Conservation (phyloP, 2,329 filamentous ascomycete genomes). For the Byssochlamys sp. region DNA sequence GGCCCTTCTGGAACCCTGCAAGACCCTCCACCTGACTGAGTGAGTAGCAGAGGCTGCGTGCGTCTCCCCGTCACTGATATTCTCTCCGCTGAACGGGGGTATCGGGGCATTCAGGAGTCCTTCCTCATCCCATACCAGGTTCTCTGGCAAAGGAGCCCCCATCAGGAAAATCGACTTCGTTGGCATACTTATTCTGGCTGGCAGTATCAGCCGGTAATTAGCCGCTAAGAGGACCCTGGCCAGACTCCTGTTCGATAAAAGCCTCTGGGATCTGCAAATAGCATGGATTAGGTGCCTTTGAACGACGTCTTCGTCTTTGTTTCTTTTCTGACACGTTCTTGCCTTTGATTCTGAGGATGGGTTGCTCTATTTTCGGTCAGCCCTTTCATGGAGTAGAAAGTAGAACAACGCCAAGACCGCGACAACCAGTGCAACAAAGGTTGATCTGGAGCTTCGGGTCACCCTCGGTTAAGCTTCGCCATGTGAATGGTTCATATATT, state of each 20-base stretch:
- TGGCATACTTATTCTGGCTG: conserved; percentile 16
- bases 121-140: conserved; percentile 47
- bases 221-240: neutral
- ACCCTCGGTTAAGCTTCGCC: neutral
- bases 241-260: neutral
- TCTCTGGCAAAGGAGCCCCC: conserved; percentile 50
- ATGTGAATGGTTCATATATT: neutral
- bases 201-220: neutral
- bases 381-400: neutral
- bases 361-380: neutral
- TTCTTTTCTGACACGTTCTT: neutral
- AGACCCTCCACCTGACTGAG: conserved; percentile 20
- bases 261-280: neutral
- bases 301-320: neutral
- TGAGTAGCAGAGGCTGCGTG: conserved; percentile 6
- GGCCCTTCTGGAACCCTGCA: conserved; percentile 11
- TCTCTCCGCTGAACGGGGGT: conserved; percentile 17
- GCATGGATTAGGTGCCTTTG: neutral
- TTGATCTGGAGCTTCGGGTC: conserved; percentile 1
- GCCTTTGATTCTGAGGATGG: neutral
- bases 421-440: neutral
- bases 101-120: conserved; percentile 43
- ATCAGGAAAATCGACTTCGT: conserved; percentile 41
- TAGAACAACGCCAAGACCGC: neutral
- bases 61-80: conserved; percentile 3